Evolutionary conservation across 139 green algal species (phyloP), one percentile per base, ranked within the genome.

Genomic region (Micractinium sp.): DNA sequence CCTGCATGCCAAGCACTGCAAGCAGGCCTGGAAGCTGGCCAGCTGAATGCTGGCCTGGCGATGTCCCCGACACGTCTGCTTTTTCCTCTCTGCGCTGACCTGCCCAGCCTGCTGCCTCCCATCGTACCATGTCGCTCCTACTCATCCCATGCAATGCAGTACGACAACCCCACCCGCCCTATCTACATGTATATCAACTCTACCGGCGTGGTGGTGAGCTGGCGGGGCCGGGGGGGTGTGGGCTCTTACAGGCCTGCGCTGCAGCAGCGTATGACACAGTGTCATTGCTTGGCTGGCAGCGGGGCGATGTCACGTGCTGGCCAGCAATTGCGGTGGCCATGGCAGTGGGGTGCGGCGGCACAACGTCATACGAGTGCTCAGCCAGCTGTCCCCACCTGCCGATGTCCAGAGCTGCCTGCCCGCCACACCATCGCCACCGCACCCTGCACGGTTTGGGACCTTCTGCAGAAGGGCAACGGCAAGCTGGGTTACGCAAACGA

Each of bases 131-230:
- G 60, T 66, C 60, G 15, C 16, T 16, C 60, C 60, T 23, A 14
- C 63, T 22, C 63, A 5, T 19, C 22, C 23, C 67, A 56, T 56
- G 63, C 71, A 2, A 7, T 78, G 78, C 78, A 99, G 85, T 92
- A 93, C 31, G 89, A 93, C 71, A 91, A 90, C 66, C 85, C 89
- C 35, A 91, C 61, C 85, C 69, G 78, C 13, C 98, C 98, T 27
- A 97, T 99, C 76, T 98, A 97, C 92, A 97, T 99, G 93, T 99
- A 99, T 94, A 99, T 99, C 94, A 99, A 99, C 94, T 99, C 96
- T 47, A 99, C 97, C 4, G 98, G 98, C 71, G 97, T 98, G 82
- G 95, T 93, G 91, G 97, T 90, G 81, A 95, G 92, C 90, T 91
- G 77, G 66, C 60, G 41, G 53, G n/a, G 23, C 74, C 47, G 47